Base-by-base conservation (phyloP, 1,284 basidiomycete species). In the Marasmius oreades region DNA sequence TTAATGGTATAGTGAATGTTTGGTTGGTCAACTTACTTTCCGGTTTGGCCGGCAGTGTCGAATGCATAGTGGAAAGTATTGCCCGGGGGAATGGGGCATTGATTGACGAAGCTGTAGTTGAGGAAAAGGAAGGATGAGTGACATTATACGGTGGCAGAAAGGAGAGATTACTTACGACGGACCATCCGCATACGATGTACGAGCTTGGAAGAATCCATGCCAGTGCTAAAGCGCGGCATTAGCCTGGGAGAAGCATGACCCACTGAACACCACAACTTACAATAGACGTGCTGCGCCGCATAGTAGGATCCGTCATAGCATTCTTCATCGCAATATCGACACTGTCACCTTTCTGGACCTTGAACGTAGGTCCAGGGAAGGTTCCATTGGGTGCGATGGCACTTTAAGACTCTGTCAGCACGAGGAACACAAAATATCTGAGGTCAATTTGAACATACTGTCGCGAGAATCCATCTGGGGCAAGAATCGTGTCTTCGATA, bases 71-170 rank as follows among this genome's bases (percentile, higher is more conserved):
- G 53, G 58, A 72, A 72, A 0, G 67, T 65, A 18, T 66, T 44
- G 8, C 59, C 63, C 0, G 72, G 71, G 0, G 72, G 69, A 52
- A 82, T 80, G 1, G 77, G 77, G 59, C 81, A 83, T 60, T 76
- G 74, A 36, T 65, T 69, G 12, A 71, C 69, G 42, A 66, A 66
- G 52, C 66, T 63, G 59, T 50, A 33, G 34, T 4, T 59, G n/a
- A n/a, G 59, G 18, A 12, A 10, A 28, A 8, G 6, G 1, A 28
- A 46, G 12, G 8, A 5, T n/a, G n/a, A 3, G 20, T 5, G 6
- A 37, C 47, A 37, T 51, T 23, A 16, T 20, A 22, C 7, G 31
- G 6, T 7, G 11, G 18, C 8, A 31, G 16, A 14, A n/a, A n/a
- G n/a, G n/a, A n/a, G n/a, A n/a, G n/a, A n/a, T n/a, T 1, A 59